Base-by-base conservation (phyloP, 2,329 filamentous ascomycete genomes). In the Stagonosporopsis vannaccii region DNA sequence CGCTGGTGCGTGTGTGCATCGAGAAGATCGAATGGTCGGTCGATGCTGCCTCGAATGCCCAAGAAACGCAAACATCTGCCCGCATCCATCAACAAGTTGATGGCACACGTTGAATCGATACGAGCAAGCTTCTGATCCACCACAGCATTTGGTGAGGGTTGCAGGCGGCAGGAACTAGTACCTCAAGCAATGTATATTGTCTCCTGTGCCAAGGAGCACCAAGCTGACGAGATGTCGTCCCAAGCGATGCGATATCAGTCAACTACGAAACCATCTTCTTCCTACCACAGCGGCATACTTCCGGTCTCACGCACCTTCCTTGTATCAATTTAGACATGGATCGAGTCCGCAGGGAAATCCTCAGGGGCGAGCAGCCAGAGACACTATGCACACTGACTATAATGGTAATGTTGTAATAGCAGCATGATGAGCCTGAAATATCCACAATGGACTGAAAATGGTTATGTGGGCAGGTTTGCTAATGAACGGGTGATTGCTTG, bases 341-440 rank as follows among this genome's bases (percentile, higher is more conserved):
- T 32, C 15, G 13, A n/a, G 13, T 32, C 13, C 13, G 30, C 15
- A n/a, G n/a, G 30, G 15, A 32, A 13, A n/a, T 15, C 8, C n/a
- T 13, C 30, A 3, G n/a, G 30, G 30, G 30, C 15, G 2, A 32
- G 30, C 30, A 32, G 15, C 4, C 13, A n/a, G 15, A 32, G 13
- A n/a, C 30, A 32, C 13, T 5, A 46, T 39, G 53, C 48, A 51
- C 42, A 51, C 30, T 26, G 41, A 47, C 30, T 30, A 35, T 37
- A 56, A 48, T 47, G 43, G 47, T 32, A 25, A 47, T 33, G 15
- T 37, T 4, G 3, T 12, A 17, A 41, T 26, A 11, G 28, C 19
- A 43, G 47, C 17, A 13, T 25, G 13, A 4, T 20, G 22, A 30
- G 20, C n/a, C 5, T 7, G 1, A 15, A 23, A 42, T 22, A 17